Percentiles rank a stretch among this genome's conserved stretches.
phyloP scores from a whole-genome alignment of 805 yeast species.

The Zygotorulaspora chibaensis region DNA sequence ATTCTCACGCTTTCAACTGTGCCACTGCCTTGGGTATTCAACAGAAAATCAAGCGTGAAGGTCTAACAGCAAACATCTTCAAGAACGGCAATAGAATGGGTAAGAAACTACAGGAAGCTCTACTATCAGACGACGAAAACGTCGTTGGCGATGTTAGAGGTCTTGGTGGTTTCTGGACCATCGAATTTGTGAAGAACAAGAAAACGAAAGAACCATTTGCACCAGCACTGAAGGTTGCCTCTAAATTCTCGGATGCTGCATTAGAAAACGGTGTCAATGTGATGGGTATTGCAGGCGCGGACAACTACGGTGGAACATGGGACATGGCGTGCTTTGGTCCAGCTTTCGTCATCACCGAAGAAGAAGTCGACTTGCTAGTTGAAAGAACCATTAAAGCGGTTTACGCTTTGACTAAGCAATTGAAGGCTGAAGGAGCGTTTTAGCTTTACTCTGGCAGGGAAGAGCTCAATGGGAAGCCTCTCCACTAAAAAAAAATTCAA shows the following conservation, averaged over 20 bases:
- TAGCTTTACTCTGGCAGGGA: neutral
- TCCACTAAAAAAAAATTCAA: too few relatives aligned
- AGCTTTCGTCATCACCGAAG: conserved; percentile 41
- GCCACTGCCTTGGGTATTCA: conserved; percentile 46
- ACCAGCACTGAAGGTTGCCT: conserved; percentile 36
- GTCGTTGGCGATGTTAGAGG: conserved; percentile 61
- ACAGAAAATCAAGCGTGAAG: conserved; percentile 36
- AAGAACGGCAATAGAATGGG: conserved; percentile 43
- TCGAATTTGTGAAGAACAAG: conserved; percentile 54
- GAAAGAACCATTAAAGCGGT: conserved; percentile 40
- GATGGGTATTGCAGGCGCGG: conserved; percentile 46
- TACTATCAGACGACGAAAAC: conserved; percentile 33
- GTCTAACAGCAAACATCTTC: conserved; percentile 41
- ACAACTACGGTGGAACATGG: conserved; percentile 37
- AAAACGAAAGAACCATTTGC: conserved; percentile 48
- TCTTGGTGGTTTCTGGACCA: conserved; percentile 54
- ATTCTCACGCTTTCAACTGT: conserved; percentile 46
- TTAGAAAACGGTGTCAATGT: conserved; percentile 45
- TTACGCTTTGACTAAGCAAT: conserved; percentile 27
- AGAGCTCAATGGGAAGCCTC: neutral
- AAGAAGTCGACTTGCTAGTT: conserved; percentile 41
- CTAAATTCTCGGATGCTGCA: conserved; percentile 33
- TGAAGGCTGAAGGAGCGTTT: conserved; percentile 17
- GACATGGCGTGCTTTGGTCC: conserved; percentile 50
- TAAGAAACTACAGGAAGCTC: conserved; percentile 34